Base-by-base conservation (phyloP, 169 alveolate genomes). In the Cyclospora cayetanensis region DNA sequence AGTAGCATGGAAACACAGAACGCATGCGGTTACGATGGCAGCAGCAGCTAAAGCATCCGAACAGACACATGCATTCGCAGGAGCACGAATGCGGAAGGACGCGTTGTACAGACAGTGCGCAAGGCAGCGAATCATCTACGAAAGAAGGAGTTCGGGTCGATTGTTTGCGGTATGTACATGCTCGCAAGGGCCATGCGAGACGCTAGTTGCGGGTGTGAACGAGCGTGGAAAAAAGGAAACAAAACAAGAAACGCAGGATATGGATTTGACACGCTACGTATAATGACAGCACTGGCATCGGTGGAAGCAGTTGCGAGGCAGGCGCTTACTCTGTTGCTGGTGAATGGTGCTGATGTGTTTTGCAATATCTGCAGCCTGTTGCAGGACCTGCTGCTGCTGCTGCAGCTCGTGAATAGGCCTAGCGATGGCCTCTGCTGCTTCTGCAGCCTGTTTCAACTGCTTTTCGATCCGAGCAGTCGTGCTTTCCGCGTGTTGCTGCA, bases 361-460 rank as follows among this genome's bases (percentile, higher is more conserved):
- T 29, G 72, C 72, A 20, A 60, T 60, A 18, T 60, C 72, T 60
- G 34, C 29, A 20, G 20, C 29, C n/a, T 60, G 72, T 29, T 60
- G 72, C 72, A 18, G 72, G 35, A 46, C 22, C 72, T n/a, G 20
- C 72, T 18, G 72, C 72, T 60, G 72, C 72, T 60, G 72, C 72
- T 11, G 34, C 72, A 60, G 72, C 72, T n/a, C 35, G 22, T 46
- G 55, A 46, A 46, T 46, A 46, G 55, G 55, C 55, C 55, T 7
- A 15, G 22, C 15, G 55, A 46, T 46, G 55, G 55, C 55, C 15
- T 15, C 55, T n/a, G 72, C 72, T 60, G 72, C n/a, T 29, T 60
- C 29, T 60, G 72, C 72, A 20, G 20, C 72, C n/a, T 22, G 35
- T 29, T 15, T 7, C 55, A 46, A 15, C 15, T 46, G 55, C 55